These are phyloP conservation scores for Erodium maritimum DNA, from an alignment of 345 rosid species.

Conservation along the genomic window DNA sequence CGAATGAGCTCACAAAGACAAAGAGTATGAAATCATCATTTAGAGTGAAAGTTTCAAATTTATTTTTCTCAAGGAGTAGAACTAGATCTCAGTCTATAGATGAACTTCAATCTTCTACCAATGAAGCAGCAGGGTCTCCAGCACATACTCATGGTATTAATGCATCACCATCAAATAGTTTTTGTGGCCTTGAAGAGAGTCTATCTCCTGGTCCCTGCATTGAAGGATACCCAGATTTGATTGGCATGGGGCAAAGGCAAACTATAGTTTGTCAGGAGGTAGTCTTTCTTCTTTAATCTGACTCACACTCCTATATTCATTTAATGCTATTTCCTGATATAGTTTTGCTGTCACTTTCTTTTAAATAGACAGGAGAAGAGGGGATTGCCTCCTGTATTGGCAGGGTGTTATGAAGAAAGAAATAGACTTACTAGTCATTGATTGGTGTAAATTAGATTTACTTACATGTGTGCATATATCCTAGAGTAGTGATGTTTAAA, in stretches of 20 bases:
- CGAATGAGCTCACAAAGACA: slow-evolving; percentile 39
- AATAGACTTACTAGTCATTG: no score
- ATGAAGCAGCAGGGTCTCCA: slow-evolving; percentile 24
- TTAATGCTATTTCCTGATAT: no score
- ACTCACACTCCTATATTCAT: slow-evolving; percentile 1
- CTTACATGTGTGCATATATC: neutral
- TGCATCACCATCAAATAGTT: slow-evolving; percentile 16
- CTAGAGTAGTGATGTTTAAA: no score
- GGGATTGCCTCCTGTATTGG: no score
- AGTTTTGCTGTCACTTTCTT: no score
- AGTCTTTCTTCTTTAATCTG: slow-evolving; percentile 8
- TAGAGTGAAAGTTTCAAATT: slow-evolving; percentile 59
- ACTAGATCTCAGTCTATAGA: slow-evolving; percentile 21
- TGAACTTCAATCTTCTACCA: slow-evolving; percentile 21
- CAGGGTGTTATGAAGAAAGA: no score
- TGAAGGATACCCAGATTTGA: slow-evolving; percentile 14
- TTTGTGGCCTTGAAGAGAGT: slow-evolving; percentile 21
- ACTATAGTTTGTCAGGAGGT: slow-evolving; percentile 37
- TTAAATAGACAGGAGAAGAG: no score
- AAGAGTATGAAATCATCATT: slow-evolving; percentile 53
- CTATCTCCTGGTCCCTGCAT: slow-evolving; percentile 16
- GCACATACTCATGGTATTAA: slow-evolving; percentile 18
- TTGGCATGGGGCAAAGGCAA: slow-evolving; percentile 15
- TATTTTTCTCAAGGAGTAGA: slow-evolving; percentile 65
- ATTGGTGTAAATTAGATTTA: no score